Percentiles rank a stretch among this genome's conserved stretches.
Conservation (phyloP, 371 early-diverging fungal species). For the Choanephora cucurbitarum region DNA sequence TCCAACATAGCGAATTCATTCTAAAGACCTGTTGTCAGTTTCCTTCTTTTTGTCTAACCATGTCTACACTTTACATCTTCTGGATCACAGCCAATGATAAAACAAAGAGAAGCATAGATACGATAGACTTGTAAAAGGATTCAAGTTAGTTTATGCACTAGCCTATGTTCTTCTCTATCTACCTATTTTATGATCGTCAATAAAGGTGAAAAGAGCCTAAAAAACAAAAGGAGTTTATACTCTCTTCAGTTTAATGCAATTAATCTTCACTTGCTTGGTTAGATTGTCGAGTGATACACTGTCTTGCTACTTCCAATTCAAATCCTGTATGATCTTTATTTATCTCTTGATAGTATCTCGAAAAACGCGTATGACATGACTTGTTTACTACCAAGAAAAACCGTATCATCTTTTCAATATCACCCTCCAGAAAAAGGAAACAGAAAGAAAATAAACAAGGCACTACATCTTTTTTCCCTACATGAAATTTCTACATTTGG, state of each 20-base stretch:
- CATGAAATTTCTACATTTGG: too few species aligned
- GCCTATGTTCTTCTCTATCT: conserved; percentile 2
- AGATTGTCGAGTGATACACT: conserved; percentile 35
- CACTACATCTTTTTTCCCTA: too few species aligned
- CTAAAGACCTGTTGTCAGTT: too few species aligned
- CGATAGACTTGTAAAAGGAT: too few species aligned
- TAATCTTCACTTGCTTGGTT: conserved; percentile 25
- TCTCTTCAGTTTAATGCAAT: too few species aligned
- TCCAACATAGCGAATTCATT: conserved; percentile 53
- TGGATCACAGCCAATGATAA: conserved; percentile 44
- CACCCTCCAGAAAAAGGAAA: too few species aligned
- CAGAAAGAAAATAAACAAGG: not conserved
- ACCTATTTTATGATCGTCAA: conserved; percentile 30
- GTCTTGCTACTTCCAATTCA: conserved; percentile 37
- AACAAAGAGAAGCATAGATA: conserved; percentile 45
- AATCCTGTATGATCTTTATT: conserved; percentile 31
- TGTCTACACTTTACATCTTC: conserved; percentile 36
- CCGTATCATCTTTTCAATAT: conserved; percentile 36
- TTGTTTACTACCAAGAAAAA: conserved; percentile 50
- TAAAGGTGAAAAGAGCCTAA: conserved; percentile 23
- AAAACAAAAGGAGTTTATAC: too few species aligned
- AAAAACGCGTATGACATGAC: conserved; percentile 48
- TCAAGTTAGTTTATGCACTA: not conserved
- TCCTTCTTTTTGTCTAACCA: too few species aligned
- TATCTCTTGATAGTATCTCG: conserved; percentile 36